These are phyloP conservation scores for Fusarium solani-melongenae DNA, from an alignment of 2,329 filamentous ascomycete genomes.

Conservation along the genomic window DNA sequence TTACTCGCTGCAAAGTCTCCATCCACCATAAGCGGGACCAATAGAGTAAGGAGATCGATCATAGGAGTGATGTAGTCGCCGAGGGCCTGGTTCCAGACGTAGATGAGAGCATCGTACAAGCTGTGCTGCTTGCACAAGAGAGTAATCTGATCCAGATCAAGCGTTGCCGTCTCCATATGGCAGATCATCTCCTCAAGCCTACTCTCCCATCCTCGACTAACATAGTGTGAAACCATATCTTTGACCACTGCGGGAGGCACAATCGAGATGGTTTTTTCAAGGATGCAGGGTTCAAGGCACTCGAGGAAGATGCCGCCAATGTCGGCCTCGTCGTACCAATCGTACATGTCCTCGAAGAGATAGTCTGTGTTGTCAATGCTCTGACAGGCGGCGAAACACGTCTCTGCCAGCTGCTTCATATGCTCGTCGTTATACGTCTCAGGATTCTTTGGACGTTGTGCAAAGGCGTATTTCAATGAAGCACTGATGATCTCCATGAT, in stretches of 20 bases:
- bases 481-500: conserved; percentile 93
- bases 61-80: conserved; percentile 91
- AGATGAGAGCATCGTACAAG: conserved; percentile 94
- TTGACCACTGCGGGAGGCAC: conserved; percentile 89
- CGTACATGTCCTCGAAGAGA: conserved; percentile 90
- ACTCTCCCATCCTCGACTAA: conserved; percentile 77
- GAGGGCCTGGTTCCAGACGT: conserved; percentile 95
- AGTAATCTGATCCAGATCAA: conserved; percentile 95
- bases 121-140: conserved; percentile 89
- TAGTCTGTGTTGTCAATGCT: conserved; percentile 83
- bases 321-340: conserved; percentile 85
- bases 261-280: conserved; percentile 78
- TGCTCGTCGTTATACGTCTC: conserved; percentile 64
- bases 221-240: conserved; percentile 84
- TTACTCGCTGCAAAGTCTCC: conserved; percentile 64
- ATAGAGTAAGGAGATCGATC: conserved; percentile 81
- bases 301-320: conserved; percentile 84
- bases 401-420: conserved; percentile 81
- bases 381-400: conserved; percentile 85
- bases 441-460: conserved; percentile 67
- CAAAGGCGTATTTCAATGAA: conserved; percentile 89
- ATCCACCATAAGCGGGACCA: conserved; percentile 68
- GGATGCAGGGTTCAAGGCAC: conserved; percentile 86
- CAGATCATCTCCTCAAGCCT: conserved; percentile 95
- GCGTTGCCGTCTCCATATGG: conserved; percentile 86